A percentile compares a stretch with the other conserved stretches of the same genome.
Conservation (phyloP, 345 rosid species). For the Eucalyptus pauciflora region DNA sequence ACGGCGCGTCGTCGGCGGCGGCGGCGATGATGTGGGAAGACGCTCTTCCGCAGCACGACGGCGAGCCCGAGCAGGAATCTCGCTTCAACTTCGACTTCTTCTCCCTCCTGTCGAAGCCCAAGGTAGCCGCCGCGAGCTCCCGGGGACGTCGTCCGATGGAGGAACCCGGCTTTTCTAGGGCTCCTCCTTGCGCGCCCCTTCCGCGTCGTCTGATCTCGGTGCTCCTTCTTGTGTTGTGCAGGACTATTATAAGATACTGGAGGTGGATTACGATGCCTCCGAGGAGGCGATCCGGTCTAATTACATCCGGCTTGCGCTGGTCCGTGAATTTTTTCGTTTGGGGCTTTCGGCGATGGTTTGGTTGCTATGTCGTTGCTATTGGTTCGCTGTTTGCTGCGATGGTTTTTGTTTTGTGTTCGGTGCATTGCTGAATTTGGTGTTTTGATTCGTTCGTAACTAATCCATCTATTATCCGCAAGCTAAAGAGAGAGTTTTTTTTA, state of each 20-base stretch:
- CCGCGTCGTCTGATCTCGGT: background rate
- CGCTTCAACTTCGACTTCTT: constrained; percentile 51
- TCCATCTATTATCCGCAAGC: background rate
- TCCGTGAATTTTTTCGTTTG: background rate
- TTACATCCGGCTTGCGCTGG: constrained; percentile 92
- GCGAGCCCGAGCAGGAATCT: constrained; percentile 11
- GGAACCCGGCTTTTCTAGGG: background rate
- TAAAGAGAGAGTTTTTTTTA: background rate
- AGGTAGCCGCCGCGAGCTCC: constrained; percentile 18
- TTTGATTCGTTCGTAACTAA: background rate
- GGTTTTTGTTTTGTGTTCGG: background rate
- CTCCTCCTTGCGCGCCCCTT: background rate
- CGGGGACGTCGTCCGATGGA: background rate
- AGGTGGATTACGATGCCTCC: constrained; percentile 66
- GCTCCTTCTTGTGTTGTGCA: constrained; percentile 6
- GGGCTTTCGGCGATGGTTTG: background rate
- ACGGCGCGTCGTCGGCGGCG: background rate
- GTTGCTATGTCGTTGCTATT: background rate
- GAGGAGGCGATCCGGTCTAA: constrained; percentile 90
- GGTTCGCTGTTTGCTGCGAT: background rate
- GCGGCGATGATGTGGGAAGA: constrained; percentile 28
- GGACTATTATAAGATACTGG: constrained; percentile 89
- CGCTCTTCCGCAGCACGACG: background rate
- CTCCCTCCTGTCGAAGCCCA: constrained; percentile 49
- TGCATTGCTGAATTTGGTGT: background rate